phyloP scores from a whole-genome alignment of 768 basidiomycete species.

The Leccinellum albellum region DNA sequence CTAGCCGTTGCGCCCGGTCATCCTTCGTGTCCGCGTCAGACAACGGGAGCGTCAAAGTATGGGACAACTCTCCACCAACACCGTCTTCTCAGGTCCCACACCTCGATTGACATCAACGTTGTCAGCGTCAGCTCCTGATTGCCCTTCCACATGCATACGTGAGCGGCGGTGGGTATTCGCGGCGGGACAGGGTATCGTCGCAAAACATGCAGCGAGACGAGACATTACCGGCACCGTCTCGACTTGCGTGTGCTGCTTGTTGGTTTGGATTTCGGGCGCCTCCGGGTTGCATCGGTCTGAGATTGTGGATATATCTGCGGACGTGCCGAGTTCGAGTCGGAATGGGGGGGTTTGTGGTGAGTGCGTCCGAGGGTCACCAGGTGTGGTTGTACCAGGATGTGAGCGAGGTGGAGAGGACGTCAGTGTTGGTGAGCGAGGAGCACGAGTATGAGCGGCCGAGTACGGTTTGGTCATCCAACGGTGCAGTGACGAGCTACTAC shows the following conservation, averaged over 20 bases:
- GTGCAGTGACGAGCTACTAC: constrained; percentile 48
- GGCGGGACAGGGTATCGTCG: constrained; percentile 31
- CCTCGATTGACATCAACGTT: too few species aligned
- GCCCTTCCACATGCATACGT: too few species aligned
- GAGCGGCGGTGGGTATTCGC: constrained; percentile 9
- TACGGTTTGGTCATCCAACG: constrained; percentile 33
- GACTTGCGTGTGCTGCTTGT: constrained; percentile 69
- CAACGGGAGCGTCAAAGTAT: constrained; percentile 90
- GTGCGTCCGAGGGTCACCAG: constrained; percentile 85
- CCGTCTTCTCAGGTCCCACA: too few species aligned
- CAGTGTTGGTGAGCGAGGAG: constrained; percentile 76
- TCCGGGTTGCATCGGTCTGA: constrained; percentile 50
- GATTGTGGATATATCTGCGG: constrained; percentile 41
- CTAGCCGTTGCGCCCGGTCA: constrained; percentile 92
- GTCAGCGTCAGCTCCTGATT: too few species aligned
- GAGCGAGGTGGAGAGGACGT: constrained; percentile 64
- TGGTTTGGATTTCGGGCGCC: constrained; percentile 76
- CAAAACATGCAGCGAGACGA: constrained; percentile 34
- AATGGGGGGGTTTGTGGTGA: constrained; percentile 74
- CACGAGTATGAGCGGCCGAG: constrained; percentile 65
- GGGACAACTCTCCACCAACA: too few species aligned
- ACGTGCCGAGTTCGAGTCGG: constrained; percentile 38
- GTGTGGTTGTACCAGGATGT: constrained; percentile 91
- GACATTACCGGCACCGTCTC: constrained; percentile 45
- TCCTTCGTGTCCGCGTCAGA: constrained; percentile 91